Base-by-base conservation (phyloP, 2,329 filamentous ascomycete genomes). In the Colletotrichum paranaense region DNA sequence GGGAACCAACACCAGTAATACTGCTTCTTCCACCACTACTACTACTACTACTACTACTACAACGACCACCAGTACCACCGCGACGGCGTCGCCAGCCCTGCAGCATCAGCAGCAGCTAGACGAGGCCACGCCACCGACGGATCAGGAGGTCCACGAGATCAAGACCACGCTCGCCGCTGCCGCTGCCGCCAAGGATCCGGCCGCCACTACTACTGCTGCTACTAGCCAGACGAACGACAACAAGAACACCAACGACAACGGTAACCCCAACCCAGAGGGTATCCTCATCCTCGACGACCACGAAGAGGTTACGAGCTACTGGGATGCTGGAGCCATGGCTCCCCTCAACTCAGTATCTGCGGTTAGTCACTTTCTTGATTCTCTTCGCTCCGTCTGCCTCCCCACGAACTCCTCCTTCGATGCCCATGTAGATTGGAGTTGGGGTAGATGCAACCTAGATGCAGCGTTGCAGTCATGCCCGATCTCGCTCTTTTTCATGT, bases 261-360 rank as follows among this genome's bases (percentile, higher is more conserved):
- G 16, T 62, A 52, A 57, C 46, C 35, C 22, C 14, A 65, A 62
- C 22, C 38, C 55, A 53, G 9, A 58, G 28, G 59, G 59, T 22
- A 19, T 69, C 52, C 53, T 72, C 11, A 64, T 72, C 59, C 66
- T 72, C 22, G 64, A 67, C 68, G 63, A 71, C 55, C 56, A 70
- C 46, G 58, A 81, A 63, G 79, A 83, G 75, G 84, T 82, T 55
- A 87, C 88, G 55, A 82, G 86, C 65, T 91, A 91, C 80, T 91
- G 89, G 84, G 88, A 91, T 83, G 84, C 86, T 57, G 81, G 85
- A 73, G 88, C 86, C 75, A 91, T 91, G 89, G 86, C 88, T 72
- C 85, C 87, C 71, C 81, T 91, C 67, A 91, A 86, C 77, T 80
- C 87, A 76, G 82, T 84, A 68, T 90, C 89, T 75, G 83, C 85